Base-by-base conservation (phyloP, 2,329 filamentous ascomycete genomes). In the Fusarium torreyae region DNA sequence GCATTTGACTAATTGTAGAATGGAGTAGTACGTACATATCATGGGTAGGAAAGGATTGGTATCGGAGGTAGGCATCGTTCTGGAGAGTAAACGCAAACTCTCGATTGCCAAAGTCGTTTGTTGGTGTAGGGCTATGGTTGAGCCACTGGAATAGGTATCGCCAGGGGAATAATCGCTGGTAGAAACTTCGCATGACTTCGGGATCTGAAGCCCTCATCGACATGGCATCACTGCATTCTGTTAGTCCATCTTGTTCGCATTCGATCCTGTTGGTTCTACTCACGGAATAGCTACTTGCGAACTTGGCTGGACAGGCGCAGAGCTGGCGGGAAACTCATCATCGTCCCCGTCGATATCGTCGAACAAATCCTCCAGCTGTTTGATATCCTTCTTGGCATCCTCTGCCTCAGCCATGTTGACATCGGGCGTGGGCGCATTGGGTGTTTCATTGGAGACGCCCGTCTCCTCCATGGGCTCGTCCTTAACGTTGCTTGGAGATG, bases 61-160 rank as follows among this genome's bases (percentile, higher is more conserved):
- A 99, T 77, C 96, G 92, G 31, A 97, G 86, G 79, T 98, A 97
- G 40, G 92, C 92, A 72, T 97, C 94, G 76, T 94, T 97, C 62
- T 92, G 91, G n/a, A 98, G 86, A 3, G 94, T 97, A 77, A 98
- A 95, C 18, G 96, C 94, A 78, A 99, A 98, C 80, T 99, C 96
- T 77, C 96, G 92, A 78, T 98, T 93, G 28, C 86, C 90, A 82
- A 98, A 98, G 80, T 98, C 94, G 70, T 90, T 91, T 6, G 92
- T 91, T 0, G 96, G 94, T 8, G 90, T 90, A 8, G 94, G 91
- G 55, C 93, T 93, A 81, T 98, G 96, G 77, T 98, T 99, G 48
- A 99, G 88, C 96, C 96, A 99, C 79, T 98, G 94, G 81, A 98
- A 99, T 20, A 98, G 89, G 66, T 93, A 92, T 63, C 94, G 90